Evolutionary conservation across 768 basidiomycete species (phyloP), one percentile per base, ranked within the genome.

Genomic region (Favolaschia claudopus): DNA sequence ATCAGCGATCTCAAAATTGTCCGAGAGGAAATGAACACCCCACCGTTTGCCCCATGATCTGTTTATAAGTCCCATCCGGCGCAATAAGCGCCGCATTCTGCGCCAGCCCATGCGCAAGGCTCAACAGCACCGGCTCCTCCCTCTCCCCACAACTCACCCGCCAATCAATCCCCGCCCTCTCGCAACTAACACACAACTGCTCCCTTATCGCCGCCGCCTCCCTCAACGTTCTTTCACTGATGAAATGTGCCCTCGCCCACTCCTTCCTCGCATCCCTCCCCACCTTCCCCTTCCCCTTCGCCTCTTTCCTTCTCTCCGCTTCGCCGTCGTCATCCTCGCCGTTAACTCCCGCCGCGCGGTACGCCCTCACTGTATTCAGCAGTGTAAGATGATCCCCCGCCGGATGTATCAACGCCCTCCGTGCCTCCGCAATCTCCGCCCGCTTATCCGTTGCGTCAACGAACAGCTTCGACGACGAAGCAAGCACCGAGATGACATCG

Each of bases 301-400:
- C 55, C 32, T 68, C n/a, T n/a, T n/a, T n/a, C n/a, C n/a, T n/a
- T n/a, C n/a, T n/a, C n/a, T n/a, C n/a, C n/a, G n/a, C n/a, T n/a
- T n/a, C n/a, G n/a, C n/a, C n/a, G n/a, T n/a, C n/a, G n/a, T n/a
- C 66, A 67, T 84, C 86, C 50, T 69, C 76, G 55, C 82, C 85
- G 25, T 70, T 74, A 8, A 68, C 69, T 5, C 79, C 75, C n/a
- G 91, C 78, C 34, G 93, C 92, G 56, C 88, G 83, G 70, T 93
- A 98, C 19, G 92, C 85, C 10, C 86, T 82, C 24, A 96, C 78
- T n/a, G 89, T 88, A 65, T 96, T 96, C 62, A 98, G 82, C 52
- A 91, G 82, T 20, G 93, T 96, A 62, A 96, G 78, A 73, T 99
- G 97, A 73, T 99, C 97, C 6, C 97, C 96, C 29, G 87, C 83